Conservation (phyloP, 495 filamentous ascomycete species). For the Hyaloscypha variabilis region DNA sequence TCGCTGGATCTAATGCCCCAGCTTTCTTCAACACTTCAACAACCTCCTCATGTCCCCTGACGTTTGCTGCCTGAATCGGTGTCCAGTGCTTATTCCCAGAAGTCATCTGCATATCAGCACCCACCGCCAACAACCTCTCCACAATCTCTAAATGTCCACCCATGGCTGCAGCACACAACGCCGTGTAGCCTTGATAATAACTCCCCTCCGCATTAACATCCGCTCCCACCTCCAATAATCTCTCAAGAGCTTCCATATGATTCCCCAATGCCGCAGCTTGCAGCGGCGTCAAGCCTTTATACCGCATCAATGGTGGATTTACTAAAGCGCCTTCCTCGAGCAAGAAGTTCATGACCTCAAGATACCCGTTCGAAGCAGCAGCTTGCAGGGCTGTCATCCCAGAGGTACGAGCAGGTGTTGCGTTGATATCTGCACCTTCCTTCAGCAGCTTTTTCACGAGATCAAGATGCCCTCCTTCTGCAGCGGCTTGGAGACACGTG, state of each 20-base stretch:
- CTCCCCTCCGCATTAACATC: slow-evolving; percentile 13
- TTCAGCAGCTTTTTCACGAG: slow-evolving; percentile 27
- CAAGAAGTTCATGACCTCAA: slow-evolving; percentile 24
- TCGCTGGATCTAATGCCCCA: no score
- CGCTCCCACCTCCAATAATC: slow-evolving; percentile 24
- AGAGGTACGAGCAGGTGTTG: not conserved
- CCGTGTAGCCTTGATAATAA: slow-evolving; percentile 14
- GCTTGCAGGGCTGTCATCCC: slow-evolving; percentile 23
- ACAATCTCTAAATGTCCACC: slow-evolving; percentile 25
- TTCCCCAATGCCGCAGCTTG: slow-evolving; percentile 22
- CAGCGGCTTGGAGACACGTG: slow-evolving; percentile 28
- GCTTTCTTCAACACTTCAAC: not conserved
- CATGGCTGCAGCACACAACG: slow-evolving; percentile 25
- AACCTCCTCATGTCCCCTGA: not conserved
- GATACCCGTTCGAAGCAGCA: slow-evolving; percentile 27
- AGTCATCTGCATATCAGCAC: not conserved
- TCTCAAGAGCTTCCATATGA: slow-evolving; percentile 22
- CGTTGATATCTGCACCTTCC: slow-evolving; percentile 19
- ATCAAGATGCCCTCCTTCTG: slow-evolving; percentile 20
- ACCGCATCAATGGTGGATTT: slow-evolving; percentile 8
- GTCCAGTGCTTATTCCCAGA: slow-evolving; percentile 5
- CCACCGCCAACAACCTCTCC: slow-evolving; percentile 8
- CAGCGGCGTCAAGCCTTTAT: slow-evolving; percentile 27
- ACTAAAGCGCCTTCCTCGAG: slow-evolving; percentile 23
- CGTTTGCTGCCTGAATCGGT: not conserved